Evolutionary conservation across 371 early-diverging fungal genomes (phyloP).

Genomic region (Rhizopus microsporus): DNA sequence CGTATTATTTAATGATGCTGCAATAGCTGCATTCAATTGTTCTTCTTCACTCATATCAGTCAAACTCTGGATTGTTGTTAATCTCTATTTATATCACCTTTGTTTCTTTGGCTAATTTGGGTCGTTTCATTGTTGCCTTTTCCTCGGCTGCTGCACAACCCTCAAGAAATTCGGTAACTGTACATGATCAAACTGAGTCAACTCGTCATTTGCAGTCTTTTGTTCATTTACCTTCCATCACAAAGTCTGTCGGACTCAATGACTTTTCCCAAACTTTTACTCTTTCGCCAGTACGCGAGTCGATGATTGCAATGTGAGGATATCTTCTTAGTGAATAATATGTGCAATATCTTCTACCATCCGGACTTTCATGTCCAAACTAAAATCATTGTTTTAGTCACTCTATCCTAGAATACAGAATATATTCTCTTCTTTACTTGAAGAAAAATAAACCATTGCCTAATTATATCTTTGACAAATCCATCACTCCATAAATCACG

Average conservation of each 20-base stretch:
- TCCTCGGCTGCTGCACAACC: constrained; percentile 20
- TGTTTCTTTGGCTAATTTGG: constrained; percentile 13
- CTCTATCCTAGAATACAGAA: not conserved
- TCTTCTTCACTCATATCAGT: constrained; percentile 92
- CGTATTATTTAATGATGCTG: constrained; percentile 63
- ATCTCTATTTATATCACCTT: constrained; percentile 19
- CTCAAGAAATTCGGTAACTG: constrained; percentile 54
- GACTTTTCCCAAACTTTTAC: constrained; percentile 65
- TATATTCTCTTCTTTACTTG: constrained; percentile 50
- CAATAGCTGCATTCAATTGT: constrained; percentile 82
- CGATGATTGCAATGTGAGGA: constrained; percentile 89
- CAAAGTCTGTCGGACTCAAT: constrained; percentile 60
- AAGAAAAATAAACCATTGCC: constrained; percentile 81
- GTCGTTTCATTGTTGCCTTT: constrained; percentile 26
- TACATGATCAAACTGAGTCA: not conserved
- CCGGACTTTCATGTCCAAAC: constrained; percentile 55
- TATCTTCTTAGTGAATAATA: constrained; percentile 71
- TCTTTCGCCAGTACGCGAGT: constrained; percentile 81
- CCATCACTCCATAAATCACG: constrained; percentile 90
- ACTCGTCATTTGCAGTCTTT: not conserved
- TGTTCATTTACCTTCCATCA: constrained; percentile 62
- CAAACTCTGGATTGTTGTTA: constrained; percentile 22
- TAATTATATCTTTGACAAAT: constrained; percentile 75
- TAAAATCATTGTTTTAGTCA: not conserved
- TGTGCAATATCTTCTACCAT: constrained; percentile 71